Percentiles rank a stretch among this genome's conserved stretches.
Evolutionary conservation across 768 basidiomycete genomes (phyloP).

Genomic region (Ramaria sp.): DNA sequence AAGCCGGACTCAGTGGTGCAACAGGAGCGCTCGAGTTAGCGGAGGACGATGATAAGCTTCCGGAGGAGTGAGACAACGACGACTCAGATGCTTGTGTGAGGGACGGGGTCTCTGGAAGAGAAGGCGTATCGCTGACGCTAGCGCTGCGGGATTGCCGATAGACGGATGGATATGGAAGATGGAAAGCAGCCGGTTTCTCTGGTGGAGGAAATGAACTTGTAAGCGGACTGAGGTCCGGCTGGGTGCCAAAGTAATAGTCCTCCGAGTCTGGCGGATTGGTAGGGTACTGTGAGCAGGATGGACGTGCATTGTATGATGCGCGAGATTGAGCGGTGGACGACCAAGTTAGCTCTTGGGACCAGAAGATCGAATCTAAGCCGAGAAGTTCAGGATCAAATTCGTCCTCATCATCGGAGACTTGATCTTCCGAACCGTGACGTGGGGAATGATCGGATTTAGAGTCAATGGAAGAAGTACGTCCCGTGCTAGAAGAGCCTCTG

Average conservation of each 20-base stretch:
- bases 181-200: not conserved
- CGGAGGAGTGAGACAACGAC: conserved; percentile 6
- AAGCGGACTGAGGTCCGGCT: conserved; percentile 4
- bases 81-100: not conserved
- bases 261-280: not conserved
- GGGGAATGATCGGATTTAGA: not conserved
- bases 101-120: not conserved
- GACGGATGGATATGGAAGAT: conserved; percentile 4
- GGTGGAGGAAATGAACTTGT: conserved; percentile 1
- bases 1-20: conserved; percentile 5
- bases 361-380: not conserved
- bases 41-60: conserved; percentile 1
- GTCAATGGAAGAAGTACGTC: not conserved
- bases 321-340: not conserved
- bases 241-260: conserved; percentile 4
- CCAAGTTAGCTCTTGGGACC: not conserved
- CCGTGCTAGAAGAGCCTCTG: not conserved
- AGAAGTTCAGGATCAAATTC: conserved; percentile 5
- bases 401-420: conserved; percentile 3
- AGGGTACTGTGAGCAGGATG: not conserved
- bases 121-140: conserved; percentile 8
- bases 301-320: not conserved
- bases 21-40: conserved; percentile 3
- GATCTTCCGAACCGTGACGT: not conserved
- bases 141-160: conserved; percentile 5